Evolutionary conservation across 192 early-diverging fungal genomes (phyloP).

Genomic region (Coemansia sp.): DNA sequence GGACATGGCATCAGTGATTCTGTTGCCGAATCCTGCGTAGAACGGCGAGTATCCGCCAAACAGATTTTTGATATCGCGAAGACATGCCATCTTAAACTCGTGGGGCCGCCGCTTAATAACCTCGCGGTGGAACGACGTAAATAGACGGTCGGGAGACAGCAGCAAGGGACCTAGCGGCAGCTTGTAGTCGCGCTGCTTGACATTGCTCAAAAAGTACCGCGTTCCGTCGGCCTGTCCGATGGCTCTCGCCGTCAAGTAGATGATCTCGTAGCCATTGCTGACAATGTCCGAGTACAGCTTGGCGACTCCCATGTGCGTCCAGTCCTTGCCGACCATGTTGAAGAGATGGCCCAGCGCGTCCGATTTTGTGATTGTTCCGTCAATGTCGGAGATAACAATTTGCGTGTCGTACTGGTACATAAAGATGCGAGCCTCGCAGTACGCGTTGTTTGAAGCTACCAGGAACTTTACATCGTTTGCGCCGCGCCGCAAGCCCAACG

Average conservation of each 20-base stretch:
- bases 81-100: conserved; percentile 95
- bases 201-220: conserved; percentile 84
- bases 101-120: conserved; percentile 93
- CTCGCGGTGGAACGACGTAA: conserved; percentile 90
- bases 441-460: conserved; percentile 71
- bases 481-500: conserved; percentile 77
- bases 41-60: conserved; percentile 85
- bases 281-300: conserved; percentile 92
- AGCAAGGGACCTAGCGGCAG: conserved; percentile 94
- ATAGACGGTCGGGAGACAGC: conserved; percentile 92
- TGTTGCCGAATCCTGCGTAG: conserved; percentile 95
- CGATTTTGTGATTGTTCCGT: conserved; percentile 98
- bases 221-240: conserved; percentile 95
- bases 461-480: conserved; percentile 89
- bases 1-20: conserved; percentile 95
- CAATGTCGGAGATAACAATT: conserved; percentile 96
- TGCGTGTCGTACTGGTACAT: conserved; percentile 79
- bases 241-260: conserved; percentile 92
- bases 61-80: conserved; percentile 84
- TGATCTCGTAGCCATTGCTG: conserved; percentile 91
- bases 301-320: conserved; percentile 96
- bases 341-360: conserved; percentile 95
- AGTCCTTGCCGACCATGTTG: conserved; percentile 96
- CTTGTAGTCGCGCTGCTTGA: conserved; percentile 83
- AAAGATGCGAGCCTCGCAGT: conserved; percentile 85